Evolutionary conservation across 139 green algal species (phyloP).

Genomic region (Chlorella sorokiniana): DNA sequence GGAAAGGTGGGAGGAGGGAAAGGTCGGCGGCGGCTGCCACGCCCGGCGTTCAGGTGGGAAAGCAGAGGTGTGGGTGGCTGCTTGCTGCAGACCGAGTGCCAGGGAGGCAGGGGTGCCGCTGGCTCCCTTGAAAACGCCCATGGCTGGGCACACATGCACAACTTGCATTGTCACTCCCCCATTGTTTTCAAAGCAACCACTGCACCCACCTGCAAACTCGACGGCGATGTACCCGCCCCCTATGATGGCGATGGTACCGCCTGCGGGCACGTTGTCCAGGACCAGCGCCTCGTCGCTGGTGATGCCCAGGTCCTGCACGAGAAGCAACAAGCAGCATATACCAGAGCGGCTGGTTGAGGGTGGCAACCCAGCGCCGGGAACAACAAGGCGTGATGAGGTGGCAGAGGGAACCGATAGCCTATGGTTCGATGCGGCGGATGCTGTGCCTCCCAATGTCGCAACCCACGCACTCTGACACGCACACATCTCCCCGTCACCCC

Average conservation of each 20-base stretch:
- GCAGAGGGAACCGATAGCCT: background rate
- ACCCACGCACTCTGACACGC: background rate
- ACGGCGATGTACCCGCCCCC: constrained; percentile 95
- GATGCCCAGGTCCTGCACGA: constrained; percentile 81
- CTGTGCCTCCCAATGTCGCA: background rate
- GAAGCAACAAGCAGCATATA: background rate
- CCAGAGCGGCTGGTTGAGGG: background rate
- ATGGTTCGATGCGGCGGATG: background rate
- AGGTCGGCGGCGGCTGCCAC: too few species aligned
- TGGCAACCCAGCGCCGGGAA: background rate
- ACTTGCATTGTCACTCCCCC: background rate
- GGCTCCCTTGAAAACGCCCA: too few species aligned
- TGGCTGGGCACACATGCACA: too few species aligned
- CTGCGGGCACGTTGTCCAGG: constrained; percentile 58
- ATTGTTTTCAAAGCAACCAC: background rate
- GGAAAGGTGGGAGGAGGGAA: background rate
- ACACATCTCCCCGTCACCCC: background rate
- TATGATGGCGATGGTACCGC: constrained; percentile 79
- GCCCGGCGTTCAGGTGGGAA: too few species aligned
- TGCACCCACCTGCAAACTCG: constrained; percentile 6
- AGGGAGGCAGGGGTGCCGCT: too few species aligned
- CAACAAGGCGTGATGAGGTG: background rate
- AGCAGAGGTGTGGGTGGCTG: too few species aligned
- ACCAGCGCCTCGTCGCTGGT: constrained; percentile 93
- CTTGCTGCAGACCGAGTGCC: too few species aligned